phyloP scores from a whole-genome alignment of 805 yeast genomes.

The Starmerella cellae region DNA sequence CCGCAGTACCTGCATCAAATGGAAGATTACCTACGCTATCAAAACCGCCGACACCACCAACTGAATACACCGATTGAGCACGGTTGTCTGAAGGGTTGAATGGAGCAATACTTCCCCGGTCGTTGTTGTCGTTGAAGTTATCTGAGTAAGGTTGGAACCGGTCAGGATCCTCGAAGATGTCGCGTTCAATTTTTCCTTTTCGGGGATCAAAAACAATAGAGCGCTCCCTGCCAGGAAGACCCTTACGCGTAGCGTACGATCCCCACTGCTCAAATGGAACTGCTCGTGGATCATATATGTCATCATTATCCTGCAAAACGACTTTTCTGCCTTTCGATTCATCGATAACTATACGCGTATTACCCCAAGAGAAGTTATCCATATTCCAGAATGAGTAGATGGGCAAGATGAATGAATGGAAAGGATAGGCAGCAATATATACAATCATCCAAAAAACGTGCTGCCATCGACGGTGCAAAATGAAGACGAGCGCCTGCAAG shows the following conservation, averaged over 20 bases:
- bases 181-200: slow-evolving; percentile 25
- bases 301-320: slow-evolving; percentile 27
- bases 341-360: slow-evolving; percentile 44
- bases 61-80: slow-evolving; percentile 6
- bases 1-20: slow-evolving; percentile 22
- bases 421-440: slow-evolving; percentile 44
- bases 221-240: slow-evolving; percentile 30
- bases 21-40: not conserved
- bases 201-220: slow-evolving; percentile 27
- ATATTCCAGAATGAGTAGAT: slow-evolving; percentile 51
- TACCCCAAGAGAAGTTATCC: slow-evolving; percentile 56
- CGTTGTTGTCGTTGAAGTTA: not conserved
- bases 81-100: not conserved
- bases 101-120: no score
- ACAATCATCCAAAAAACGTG: slow-evolving; percentile 44
- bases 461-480: slow-evolving; percentile 34
- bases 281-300: slow-evolving; percentile 27
- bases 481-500: slow-evolving; percentile 45
- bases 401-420: slow-evolving; percentile 50
- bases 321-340: slow-evolving; percentile 40
- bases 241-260: slow-evolving; percentile 28
- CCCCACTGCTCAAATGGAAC: slow-evolving; percentile 32
- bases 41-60: not conserved
- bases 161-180: slow-evolving; percentile 19
- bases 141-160: not conserved